Conservation (phyloP, 495 filamentous ascomycete species). For the Lepidopterella palustris region DNA sequence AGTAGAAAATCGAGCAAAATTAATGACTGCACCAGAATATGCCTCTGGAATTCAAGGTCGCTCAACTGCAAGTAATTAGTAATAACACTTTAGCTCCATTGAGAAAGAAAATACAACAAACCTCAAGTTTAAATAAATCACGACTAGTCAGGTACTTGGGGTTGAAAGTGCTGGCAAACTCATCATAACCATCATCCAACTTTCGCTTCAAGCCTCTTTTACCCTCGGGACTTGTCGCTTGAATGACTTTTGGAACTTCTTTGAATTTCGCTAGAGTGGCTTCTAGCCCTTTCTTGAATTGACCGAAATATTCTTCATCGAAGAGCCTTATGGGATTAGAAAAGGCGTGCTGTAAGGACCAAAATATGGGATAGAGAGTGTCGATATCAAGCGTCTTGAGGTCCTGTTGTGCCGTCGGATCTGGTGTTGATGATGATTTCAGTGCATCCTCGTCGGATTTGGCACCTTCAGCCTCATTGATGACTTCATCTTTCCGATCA, state of each 20-base stretch:
- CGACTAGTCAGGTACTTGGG: slow-evolving; percentile 93
- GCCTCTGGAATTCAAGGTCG: slow-evolving; percentile 86
- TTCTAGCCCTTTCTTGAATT: slow-evolving; percentile 74
- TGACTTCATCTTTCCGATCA: slow-evolving; percentile 24
- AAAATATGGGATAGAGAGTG: slow-evolving; percentile 84
- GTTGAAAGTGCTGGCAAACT: slow-evolving; percentile 73
- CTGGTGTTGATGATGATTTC: slow-evolving; percentile 1
- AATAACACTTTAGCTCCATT: neutral
- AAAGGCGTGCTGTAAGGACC: slow-evolving; percentile 85
- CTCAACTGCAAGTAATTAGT: slow-evolving; percentile 54
- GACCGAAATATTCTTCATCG: slow-evolving; percentile 56
- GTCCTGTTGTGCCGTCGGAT: slow-evolving; percentile 18
- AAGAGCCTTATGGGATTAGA: slow-evolving; percentile 84
- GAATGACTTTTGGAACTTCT: slow-evolving; percentile 64
- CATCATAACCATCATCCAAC: slow-evolving; percentile 50
- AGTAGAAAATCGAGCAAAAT: slow-evolving; percentile 91
- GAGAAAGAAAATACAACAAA: slow-evolving; percentile 35
- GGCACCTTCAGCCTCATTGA: slow-evolving; percentile 13
- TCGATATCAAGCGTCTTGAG: slow-evolving; percentile 50
- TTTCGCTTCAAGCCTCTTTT: slow-evolving; percentile 68
- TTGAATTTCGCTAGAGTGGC: slow-evolving; percentile 74
- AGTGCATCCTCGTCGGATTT: slow-evolving; percentile 5
- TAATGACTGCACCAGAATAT: slow-evolving; percentile 88
- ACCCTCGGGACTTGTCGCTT: slow-evolving; percentile 49
- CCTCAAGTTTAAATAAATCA: slow-evolving; percentile 92